Evolutionary conservation across 2,329 filamentous ascomycete species (phyloP), one percentile per base, ranked within the genome.

Genomic region (Fusarium tuaranense): DNA sequence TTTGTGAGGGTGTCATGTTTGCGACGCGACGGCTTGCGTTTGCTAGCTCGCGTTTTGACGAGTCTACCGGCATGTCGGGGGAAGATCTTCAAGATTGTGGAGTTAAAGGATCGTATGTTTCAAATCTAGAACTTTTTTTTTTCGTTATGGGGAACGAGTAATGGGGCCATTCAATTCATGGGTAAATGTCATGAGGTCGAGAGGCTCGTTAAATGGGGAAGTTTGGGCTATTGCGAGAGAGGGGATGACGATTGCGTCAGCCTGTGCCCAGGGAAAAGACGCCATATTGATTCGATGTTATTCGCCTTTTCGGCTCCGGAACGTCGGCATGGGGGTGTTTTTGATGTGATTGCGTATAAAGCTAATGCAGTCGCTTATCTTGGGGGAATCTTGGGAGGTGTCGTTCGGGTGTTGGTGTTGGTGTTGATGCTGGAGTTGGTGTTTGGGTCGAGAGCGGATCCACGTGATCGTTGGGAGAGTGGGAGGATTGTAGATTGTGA

Each of bases 1-100:
- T 69, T 51, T 79, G 76, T 18, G 71, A 68, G 16, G 59, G 57
- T 2, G 75, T 78, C 63, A 79, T 68, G 66, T 78, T 79, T 22
- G 71, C 67, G 41, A 76, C 69, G 18, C 73, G 71, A 16, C 73
- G 71, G 44, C 61, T 64, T 53, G 69, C 72, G 46, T 72, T 74
- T 60, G 69, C 62, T 22, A 59, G 53, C 16, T 63, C 62, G 30
- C 70, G 68, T 7, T 62, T 67, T 18, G 36, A 36, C 22, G 44
- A 41, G 38, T 65, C 55, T 58, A 51, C 22, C 46, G 64, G 64
- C 41, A 60, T 62, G 20, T n/a, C 39, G 34, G 34, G 30, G 30
- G 38, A 51, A 22, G 46, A 51, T 51, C 46, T 13, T 30, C 5
- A 30, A 39, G 25, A 41, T 41, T 22, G 60, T 34, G 60, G 60